Conservation (phyloP, 306 rosid species). For the Luffa aegyptiaca region DNA sequence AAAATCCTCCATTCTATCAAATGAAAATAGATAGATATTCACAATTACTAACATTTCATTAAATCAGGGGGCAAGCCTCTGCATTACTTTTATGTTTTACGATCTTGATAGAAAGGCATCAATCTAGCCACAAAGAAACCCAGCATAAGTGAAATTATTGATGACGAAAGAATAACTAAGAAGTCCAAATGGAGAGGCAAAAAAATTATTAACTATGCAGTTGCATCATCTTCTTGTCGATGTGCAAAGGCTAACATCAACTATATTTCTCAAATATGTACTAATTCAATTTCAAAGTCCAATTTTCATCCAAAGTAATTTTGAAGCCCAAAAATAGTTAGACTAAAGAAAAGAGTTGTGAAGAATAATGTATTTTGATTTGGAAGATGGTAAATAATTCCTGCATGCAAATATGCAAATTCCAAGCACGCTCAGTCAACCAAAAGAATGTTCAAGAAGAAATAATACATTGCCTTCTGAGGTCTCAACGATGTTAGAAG, state of each 20-base stretch:
- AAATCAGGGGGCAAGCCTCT: background rate
- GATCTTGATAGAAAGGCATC: background rate
- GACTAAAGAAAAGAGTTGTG: background rate
- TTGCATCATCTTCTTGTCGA: background rate
- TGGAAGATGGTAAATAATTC: background rate
- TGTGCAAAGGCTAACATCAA: background rate
- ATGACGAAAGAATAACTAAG: background rate
- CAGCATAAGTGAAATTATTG: background rate
- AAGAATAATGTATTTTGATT: background rate
- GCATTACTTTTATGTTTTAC: background rate
- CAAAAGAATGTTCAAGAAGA: conserved; percentile 19
- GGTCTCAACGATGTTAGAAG: conserved; percentile 59
- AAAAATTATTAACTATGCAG: background rate
- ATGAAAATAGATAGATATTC: background rate
- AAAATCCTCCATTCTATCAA: background rate
- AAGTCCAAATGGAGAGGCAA: background rate
- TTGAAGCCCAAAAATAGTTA: background rate
- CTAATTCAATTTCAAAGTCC: background rate
- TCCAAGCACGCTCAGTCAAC: conserved; percentile 6
- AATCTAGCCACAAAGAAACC: background rate
- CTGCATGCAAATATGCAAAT: conserved; percentile 9
- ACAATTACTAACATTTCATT: background rate
- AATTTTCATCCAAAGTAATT: background rate
- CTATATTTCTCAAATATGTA: conserved; percentile 1
- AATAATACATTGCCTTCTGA: conserved; percentile 90